These are phyloP conservation scores for Ulmus americana DNA, from an alignment of 331 rosid genomes.

Conservation along the genomic window DNA sequence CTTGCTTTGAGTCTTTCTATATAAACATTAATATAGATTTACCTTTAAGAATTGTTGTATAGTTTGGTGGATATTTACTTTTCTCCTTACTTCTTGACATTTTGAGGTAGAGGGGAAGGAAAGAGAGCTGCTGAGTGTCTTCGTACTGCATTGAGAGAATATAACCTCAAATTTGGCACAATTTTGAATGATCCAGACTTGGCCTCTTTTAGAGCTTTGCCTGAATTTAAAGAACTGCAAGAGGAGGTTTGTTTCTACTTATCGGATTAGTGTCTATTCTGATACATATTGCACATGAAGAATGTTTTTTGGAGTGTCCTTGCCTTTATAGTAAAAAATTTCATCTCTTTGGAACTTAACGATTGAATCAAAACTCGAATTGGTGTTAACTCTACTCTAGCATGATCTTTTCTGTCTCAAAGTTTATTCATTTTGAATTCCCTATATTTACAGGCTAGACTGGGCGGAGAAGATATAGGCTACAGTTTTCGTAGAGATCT, in stretches of 20 bases:
- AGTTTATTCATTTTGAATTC: constrained; percentile 13
- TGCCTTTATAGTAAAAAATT: background rate
- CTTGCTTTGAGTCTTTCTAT: background rate
- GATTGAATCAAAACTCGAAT: constrained; percentile 3
- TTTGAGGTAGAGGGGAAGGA: constrained; percentile 88
- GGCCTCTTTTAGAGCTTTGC: constrained; percentile 91
- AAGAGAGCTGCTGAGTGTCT: constrained; percentile 83
- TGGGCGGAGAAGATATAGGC: constrained; percentile 96
- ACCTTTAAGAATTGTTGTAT: background rate
- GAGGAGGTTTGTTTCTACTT: constrained; percentile 64
- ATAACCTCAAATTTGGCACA: constrained; percentile 85
- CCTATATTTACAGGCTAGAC: constrained; percentile 57
- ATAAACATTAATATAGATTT: background rate
- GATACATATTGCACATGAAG: background rate
- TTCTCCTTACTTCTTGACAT: constrained; percentile 24
- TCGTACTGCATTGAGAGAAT: constrained; percentile 77
- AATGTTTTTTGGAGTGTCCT: background rate
- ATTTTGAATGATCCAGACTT: constrained; percentile 94
- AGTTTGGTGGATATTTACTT: constrained; percentile 24
- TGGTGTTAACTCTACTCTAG: background rate
- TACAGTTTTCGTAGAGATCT: constrained; percentile 89
- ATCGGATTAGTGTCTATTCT: background rate
- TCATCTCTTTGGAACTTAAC: background rate
- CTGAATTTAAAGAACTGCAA: constrained; percentile 82
- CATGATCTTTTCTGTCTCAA: constrained; percentile 9